Evolutionary conservation across 768 basidiomycete species (phyloP), one percentile per base, ranked within the genome.

Genomic region (Kwoniella bestiolae): DNA sequence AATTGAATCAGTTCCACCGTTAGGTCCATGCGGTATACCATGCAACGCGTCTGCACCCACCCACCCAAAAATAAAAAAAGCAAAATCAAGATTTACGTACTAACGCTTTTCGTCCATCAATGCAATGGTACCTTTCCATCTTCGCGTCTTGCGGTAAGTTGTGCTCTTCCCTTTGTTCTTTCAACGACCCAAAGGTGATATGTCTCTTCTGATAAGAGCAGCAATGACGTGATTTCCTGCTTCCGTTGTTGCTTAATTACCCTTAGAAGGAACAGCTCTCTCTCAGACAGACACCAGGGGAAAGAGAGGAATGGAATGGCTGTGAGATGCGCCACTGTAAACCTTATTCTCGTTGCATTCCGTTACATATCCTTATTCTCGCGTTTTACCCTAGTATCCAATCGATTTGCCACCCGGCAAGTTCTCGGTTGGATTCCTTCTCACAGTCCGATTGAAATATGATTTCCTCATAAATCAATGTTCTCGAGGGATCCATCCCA

Each of bases 351-450:
- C 3, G 25, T 12, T 41, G 45, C 29, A n/a, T 47, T 46, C 41
- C 44, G 25, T 28, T 38, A 46, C 41, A 28, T 46, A 29, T 46
- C 56, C 56, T 58, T 58, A 58, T 46, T 58, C 56, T 58, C 56
- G 56, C 56, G 56, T 58, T 58, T 58, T 57, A 45, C 56, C 56
- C 56, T 57, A 21, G n/a, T 21, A 23, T 49, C 2, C 26, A 49
- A 8, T 4, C 21, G 11, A 14, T 5, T 49, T 3, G 8, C 14
- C 38, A 41, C 38, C 8, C 38, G 8, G n/a, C n/a, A n/a, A n/a
- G n/a, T n/a, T n/a, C n/a, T n/a, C n/a, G n/a, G n/a, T n/a, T n/a
- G n/a, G n/a, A n/a, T n/a, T n/a, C n/a, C n/a, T n/a, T 47, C n/a
- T 47, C 5, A 8, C 23, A 47, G 45, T 21, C 45, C 23, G 45